Evolutionary conservation across 371 early-diverging fungal genomes (phyloP).

Genomic region (Saksenaea vasiformis): DNA sequence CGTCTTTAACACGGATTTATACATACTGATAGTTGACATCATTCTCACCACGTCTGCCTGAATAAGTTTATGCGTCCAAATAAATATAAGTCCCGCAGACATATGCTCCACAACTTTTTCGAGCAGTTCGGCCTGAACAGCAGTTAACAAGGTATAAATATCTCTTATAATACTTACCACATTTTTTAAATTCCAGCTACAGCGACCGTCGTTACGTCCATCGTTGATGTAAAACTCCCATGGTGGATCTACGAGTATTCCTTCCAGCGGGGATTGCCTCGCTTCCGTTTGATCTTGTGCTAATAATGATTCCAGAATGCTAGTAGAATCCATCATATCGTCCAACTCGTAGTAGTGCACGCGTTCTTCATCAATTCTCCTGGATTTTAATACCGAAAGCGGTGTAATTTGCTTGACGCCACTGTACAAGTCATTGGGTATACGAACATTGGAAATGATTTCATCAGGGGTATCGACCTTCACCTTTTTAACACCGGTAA

Average conservation of each 20-base stretch:
- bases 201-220: constrained; percentile 53
- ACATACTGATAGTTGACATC: constrained; percentile 57
- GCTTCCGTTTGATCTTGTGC: background rate
- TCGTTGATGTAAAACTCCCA: constrained; percentile 64
- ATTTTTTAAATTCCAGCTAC: constrained; percentile 37
- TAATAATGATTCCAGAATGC: constrained; percentile 22
- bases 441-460: constrained; percentile 33
- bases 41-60: constrained; percentile 60
- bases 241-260: constrained; percentile 66
- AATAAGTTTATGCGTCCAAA: constrained; percentile 66
- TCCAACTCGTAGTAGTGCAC: constrained; percentile 26
- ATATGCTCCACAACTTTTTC: constrained; percentile 47
- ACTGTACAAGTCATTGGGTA: constrained; percentile 46
- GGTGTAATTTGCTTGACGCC: constrained; percentile 43
- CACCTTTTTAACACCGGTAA: constrained; percentile 41
- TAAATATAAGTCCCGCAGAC: constrained; percentile 60
- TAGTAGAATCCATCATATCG: constrained; percentile 33
- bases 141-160: background rate
- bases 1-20: background rate
- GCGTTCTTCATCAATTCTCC: background rate
- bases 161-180: constrained; percentile 39
- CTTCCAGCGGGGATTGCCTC: constrained; percentile 36
- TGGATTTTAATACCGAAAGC: background rate
- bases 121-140: constrained; percentile 41
- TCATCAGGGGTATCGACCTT: constrained; percentile 52